Evolutionary conservation across 1,284 basidiomycete species (phyloP).

Genomic region (Pyrrhoderma lamaoense): DNA sequence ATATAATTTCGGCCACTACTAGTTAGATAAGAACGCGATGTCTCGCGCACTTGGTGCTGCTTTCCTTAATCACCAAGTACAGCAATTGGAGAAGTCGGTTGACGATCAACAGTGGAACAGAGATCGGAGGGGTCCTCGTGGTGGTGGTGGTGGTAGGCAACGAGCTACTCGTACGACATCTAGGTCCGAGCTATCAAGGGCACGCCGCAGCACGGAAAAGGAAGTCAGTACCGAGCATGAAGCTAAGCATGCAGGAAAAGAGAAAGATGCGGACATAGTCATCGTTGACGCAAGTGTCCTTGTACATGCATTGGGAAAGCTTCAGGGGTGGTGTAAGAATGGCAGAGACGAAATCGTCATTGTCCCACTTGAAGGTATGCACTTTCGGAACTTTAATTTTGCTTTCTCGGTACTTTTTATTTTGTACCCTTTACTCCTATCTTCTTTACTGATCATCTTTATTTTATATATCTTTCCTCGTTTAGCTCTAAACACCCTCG

Average conservation of each 20-base stretch:
- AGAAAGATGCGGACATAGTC: conserved; percentile 64
- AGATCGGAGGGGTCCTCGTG: background rate
- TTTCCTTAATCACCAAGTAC: conserved; percentile 75
- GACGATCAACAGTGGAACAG: conserved; percentile 17
- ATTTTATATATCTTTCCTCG: background rate
- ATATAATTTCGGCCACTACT: conserved; percentile 10
- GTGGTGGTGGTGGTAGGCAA: conserved; percentile 6
- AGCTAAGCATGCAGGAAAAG: conserved; percentile 31
- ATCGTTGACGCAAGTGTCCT: conserved; percentile 85
- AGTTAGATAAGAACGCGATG: conserved; percentile 58
- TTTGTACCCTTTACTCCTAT: too few species aligned
- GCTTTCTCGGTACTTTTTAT: too few species aligned
- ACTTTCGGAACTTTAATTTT: background rate
- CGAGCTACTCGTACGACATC: conserved; percentile 1
- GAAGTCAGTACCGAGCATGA: conserved; percentile 26
- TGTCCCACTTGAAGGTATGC: conserved; percentile 80
- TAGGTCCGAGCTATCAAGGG: conserved; percentile 12
- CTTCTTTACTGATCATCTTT: background rate
- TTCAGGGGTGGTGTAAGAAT: conserved; percentile 77
- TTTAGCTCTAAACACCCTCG: conserved; percentile 83
- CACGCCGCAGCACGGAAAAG: conserved; percentile 17
- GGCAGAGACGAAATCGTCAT: conserved; percentile 65
- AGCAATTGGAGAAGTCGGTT: conserved; percentile 74
- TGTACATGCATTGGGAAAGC: conserved; percentile 72
- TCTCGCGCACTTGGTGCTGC: conserved; percentile 76